Evolutionary conservation across 169 alveolate species (phyloP), one percentile per base, ranked within the genome.

Genomic region (Eimeria zaria): DNA sequence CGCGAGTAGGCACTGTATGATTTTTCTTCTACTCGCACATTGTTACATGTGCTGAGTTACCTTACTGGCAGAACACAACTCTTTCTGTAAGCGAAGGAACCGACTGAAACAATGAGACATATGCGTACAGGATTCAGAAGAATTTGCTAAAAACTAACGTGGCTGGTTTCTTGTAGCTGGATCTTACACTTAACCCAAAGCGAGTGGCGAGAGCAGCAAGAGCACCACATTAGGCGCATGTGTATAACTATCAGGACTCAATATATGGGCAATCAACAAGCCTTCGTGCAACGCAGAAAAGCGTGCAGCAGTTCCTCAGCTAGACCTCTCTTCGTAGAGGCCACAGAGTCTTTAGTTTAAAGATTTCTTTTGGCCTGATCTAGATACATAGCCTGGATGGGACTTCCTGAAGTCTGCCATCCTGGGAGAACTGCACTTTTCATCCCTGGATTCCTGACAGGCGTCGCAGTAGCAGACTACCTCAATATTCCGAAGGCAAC

Each of bases 351-450:
- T 12, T 60, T 60, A 85, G 60, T 36, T 46, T 55, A 46, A 36
- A 22, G 74, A 30, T 18, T 36, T 20, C 30, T 60, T 39, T 14
- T 41, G 58, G 92, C 92, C 58, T 14, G 92, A 36, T 18, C 39
- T 55, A 8, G 78, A 55, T 36, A 33, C 92, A 53, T 85, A 39
- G 39, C 78, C 92, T 85, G 92, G 80, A 12, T 85, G 92, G 69
- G 92, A 85, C 60, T 85, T 85, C 48, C 78, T 85, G 92, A 85
- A 85, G 73, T 85, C 92, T 39, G 92, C 92, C 92, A 85, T 85
- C 78, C 92, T 33, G 8, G 92, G 92, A 60, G 92, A 85, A 46
- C 80, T 55, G 92, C 92, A 85, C 67, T 85, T 51, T 58, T 24
- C 55, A 30, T 44, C 58, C 41, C 78, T 85, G 41, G 80, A 55